Evolutionary conservation across 2,329 filamentous ascomycete species (phyloP).

Genomic region (Sordariomycetes sp.): DNA sequence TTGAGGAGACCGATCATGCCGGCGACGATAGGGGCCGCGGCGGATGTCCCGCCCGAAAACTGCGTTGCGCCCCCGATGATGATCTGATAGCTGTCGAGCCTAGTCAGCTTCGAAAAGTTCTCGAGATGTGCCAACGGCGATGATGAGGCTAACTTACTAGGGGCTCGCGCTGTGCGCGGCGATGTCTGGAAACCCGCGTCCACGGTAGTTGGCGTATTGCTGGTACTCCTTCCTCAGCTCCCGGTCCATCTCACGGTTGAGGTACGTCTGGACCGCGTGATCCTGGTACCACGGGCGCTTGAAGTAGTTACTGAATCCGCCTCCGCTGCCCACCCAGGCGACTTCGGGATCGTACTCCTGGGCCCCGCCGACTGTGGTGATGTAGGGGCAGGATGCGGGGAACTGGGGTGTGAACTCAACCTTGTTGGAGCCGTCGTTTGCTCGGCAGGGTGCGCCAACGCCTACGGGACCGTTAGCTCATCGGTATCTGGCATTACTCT

Average conservation of each 20-base stretch:
- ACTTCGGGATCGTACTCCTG: conserved; percentile 33
- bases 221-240: conserved; percentile 33
- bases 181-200: conserved; percentile 49
- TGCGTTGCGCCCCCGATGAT: conserved; percentile 15
- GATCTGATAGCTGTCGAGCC: conserved; percentile 13
- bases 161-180: conserved; percentile 33
- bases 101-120: background rate
- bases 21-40: conserved; percentile 49
- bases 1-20: conserved; percentile 53
- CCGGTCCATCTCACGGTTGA: conserved; percentile 9
- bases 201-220: conserved; percentile 27
- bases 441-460: conserved; percentile 19
- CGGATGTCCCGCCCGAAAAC: conserved; percentile 23
- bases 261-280: conserved; percentile 30
- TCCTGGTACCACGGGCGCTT: conserved; percentile 27
- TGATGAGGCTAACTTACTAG: background rate
- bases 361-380: conserved; percentile 50
- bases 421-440: conserved; percentile 20
- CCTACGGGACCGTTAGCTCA: conserved; percentile 11
- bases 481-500: background rate
- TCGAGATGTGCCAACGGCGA: background rate
- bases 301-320: conserved; percentile 36
- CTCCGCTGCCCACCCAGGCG: conserved; percentile 36
- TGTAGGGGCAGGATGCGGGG: conserved; percentile 38
- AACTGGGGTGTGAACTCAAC: conserved; percentile 20